Base-by-base conservation (phyloP, 176 grass and related monocot species). In the Alloteropsis semialata region DNA sequence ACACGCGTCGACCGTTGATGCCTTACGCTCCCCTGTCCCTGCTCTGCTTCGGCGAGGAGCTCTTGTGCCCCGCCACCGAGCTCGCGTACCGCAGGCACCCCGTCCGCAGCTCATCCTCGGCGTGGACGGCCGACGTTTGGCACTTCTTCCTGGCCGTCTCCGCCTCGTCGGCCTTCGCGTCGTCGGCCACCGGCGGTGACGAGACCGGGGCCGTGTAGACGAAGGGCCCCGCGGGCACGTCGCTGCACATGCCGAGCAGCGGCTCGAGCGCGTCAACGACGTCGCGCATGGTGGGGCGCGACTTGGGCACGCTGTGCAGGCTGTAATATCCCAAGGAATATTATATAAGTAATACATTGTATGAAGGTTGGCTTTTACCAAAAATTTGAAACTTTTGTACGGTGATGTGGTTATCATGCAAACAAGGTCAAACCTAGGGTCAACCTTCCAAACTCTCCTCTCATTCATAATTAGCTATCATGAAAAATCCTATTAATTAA, bases 231-330 rank as follows among this genome's bases (percentile, higher is more conserved):
- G 48, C 39, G 65, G 65, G 83, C 19, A 90, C 58, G 84, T 82
- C 73, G 84, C 41, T 22, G 74, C 66, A 56, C 30, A 46, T 11
- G 64, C 27, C 17, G 13, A 90, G 73, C 18, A 90, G 84, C 78
- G 88, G 84, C 85, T 93, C 81, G 64, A 93, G 85, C 53, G 88
- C 81, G 84, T 78, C 55, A 19, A 93, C 87, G 69, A 90, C 91
- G 58, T 82, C 77, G 72, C 91, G 76, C 91, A 93, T 93, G 69
- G 51, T 51, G 11, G 84, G 91, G 9, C 91, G 82, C 2, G 84
- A 85, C 84, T 85, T 85, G 75, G 88, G 84, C 50, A 87, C 65
- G 76, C 87, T 88, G 50, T 81, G 73, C 15, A 93, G n/a, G n/a
- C n/a, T n/a, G n/a, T n/a, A n/a, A n/a, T n/a, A n/a, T n/a, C n/a